These are phyloP conservation scores for Taphrina sp. DNA, from an alignment of 1,139 yeast species.

Conservation along the genomic window DNA sequence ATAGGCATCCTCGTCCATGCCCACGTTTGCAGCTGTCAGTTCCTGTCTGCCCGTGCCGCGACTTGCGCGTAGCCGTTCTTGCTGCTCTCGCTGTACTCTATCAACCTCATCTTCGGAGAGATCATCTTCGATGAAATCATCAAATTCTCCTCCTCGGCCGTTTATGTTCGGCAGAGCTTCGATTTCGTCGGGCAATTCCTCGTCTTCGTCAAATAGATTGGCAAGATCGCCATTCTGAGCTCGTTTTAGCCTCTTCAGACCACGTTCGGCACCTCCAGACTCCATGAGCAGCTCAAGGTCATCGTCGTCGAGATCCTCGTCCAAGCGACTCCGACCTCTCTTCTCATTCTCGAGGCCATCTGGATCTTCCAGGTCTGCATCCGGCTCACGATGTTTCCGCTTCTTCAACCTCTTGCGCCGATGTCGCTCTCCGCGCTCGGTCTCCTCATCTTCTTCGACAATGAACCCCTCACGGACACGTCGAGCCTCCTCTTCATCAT, in stretches of 20 bases:
- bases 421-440: constrained; percentile 54
- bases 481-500: constrained; percentile 46
- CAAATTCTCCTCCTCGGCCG: constrained; percentile 67
- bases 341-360: constrained; percentile 34
- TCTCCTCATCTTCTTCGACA: constrained; percentile 88
- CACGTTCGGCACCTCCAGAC: constrained; percentile 58
- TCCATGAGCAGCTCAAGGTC: constrained; percentile 89
- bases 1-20: constrained; percentile 85
- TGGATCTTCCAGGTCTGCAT: constrained; percentile 36
- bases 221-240: constrained; percentile 50
- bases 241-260: constrained; percentile 79
- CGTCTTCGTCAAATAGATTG: constrained; percentile 85
- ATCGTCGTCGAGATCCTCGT: constrained; percentile 84
- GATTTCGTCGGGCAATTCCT: constrained; percentile 50
- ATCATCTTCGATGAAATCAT: constrained; percentile 95
- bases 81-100: constrained; percentile 41
- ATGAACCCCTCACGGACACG: constrained; percentile 86
- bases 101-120: constrained; percentile 86
- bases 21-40: constrained; percentile 41
- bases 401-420: constrained; percentile 41
- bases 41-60: constrained; percentile 18
- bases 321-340: constrained; percentile 42
- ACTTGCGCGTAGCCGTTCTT: constrained; percentile 7
- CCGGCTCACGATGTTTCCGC: constrained; percentile 36
- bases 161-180: constrained; percentile 47